phyloP scores from a whole-genome alignment of 192 early-diverging fungal species.

The Backusella luteola region DNA sequence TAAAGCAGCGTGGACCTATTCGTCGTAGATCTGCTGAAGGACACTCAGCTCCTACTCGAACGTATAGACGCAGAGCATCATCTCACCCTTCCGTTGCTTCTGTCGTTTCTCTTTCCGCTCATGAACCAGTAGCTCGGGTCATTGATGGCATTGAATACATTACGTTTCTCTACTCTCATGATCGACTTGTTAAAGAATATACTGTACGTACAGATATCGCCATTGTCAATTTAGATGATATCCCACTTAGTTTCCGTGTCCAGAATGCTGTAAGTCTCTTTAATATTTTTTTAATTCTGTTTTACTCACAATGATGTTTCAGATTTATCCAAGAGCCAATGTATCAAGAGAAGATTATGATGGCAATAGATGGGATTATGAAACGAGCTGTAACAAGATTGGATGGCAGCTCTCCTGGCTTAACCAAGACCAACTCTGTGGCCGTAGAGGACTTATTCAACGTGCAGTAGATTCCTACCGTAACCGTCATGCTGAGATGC shows the following conservation, averaged over 20 bases:
- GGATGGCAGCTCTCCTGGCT: slow-evolving; percentile 73
- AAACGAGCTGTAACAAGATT: slow-evolving; percentile 67
- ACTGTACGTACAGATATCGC: slow-evolving; percentile 30
- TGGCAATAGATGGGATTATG: slow-evolving; percentile 77
- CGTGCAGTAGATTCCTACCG: slow-evolving; percentile 74
- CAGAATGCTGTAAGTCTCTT: slow-evolving; percentile 28
- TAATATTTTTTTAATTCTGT: neutral
- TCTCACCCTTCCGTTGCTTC: slow-evolving; percentile 27
- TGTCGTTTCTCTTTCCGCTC: slow-evolving; percentile 24
- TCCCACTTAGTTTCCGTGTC: slow-evolving; percentile 13
- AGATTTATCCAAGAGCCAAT: slow-evolving; percentile 71
- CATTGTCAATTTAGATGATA: slow-evolving; percentile 13
- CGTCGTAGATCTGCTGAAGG: neutral
- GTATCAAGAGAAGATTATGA: slow-evolving; percentile 43
- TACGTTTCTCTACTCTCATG: slow-evolving; percentile 30
- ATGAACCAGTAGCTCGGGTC: slow-evolving; percentile 23
- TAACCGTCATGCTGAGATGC: slow-evolving; percentile 56
- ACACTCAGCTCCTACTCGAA: neutral
- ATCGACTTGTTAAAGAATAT: slow-evolving; percentile 31
- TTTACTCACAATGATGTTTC: slow-evolving; percentile 8
- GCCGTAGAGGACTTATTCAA: slow-evolving; percentile 68
- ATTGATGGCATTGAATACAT: slow-evolving; percentile 28
- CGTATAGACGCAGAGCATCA: slow-evolving; percentile 12
- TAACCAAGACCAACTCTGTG: slow-evolving; percentile 58
- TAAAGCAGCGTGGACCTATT: neutral